These are phyloP conservation scores for Fusarium cyanostomum DNA, from an alignment of 2,329 filamentous ascomycete species.

Conservation along the genomic window DNA sequence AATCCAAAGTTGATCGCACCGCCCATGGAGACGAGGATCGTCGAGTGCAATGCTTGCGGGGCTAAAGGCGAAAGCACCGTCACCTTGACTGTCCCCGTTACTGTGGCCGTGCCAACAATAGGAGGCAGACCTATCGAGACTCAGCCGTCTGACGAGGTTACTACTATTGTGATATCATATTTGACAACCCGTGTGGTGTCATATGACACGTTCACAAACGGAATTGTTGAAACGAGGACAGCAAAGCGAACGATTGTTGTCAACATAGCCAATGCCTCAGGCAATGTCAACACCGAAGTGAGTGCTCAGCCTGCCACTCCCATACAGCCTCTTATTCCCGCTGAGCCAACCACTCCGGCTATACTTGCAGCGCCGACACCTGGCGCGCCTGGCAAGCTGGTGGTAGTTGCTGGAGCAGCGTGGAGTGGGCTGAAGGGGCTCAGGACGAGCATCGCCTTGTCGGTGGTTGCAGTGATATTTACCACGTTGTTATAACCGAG, in stretches of 20 bases:
- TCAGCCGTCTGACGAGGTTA: constrained; percentile 4
- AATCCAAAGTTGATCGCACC: constrained; percentile 23
- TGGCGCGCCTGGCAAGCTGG: constrained; percentile 9
- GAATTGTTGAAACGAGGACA: constrained; percentile 19
- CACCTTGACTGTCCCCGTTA: constrained; percentile 39
- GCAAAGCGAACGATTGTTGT: constrained; percentile 25
- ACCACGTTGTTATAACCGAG: constrained; percentile 14
- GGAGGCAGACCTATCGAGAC: neutral
- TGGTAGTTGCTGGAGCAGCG: constrained; percentile 7
- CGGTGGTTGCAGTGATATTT: constrained; percentile 19
- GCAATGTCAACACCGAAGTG: too few species aligned
- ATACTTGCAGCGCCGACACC: constrained; percentile 21
- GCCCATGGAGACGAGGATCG: constrained; percentile 37
- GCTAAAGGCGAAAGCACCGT: constrained; percentile 32
- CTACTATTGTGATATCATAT: constrained; percentile 27
- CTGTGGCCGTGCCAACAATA: constrained; percentile 6
- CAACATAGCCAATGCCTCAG: constrained; percentile 4
- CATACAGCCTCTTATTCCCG: neutral
- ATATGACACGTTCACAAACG: constrained; percentile 14
- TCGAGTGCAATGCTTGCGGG: constrained; percentile 38
- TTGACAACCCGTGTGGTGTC: constrained; percentile 20
- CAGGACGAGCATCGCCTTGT: constrained; percentile 20
- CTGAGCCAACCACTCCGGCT: neutral
- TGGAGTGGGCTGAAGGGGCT: constrained; percentile 17
- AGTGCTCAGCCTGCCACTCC: neutral